These are phyloP conservation scores for Kluyveromyces wickerhamii DNA, from an alignment of 805 yeast genomes.

Conservation along the genomic window DNA sequence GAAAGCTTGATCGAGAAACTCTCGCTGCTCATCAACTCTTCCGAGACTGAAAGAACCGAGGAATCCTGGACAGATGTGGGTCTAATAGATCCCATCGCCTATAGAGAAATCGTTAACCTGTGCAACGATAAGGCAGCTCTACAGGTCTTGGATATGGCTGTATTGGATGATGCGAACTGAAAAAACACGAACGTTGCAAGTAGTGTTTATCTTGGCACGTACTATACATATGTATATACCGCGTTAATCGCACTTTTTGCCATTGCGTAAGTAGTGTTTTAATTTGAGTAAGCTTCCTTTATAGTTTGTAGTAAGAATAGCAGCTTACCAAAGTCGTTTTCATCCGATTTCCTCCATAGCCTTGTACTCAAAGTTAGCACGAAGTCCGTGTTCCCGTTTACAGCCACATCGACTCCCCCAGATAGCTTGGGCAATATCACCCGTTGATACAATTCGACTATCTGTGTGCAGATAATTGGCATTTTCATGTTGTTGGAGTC, in stretches of 20 bases:
- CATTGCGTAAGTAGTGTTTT: too few relatives aligned
- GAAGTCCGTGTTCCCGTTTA: constrained; percentile 14
- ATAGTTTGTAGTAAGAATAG: constrained; percentile 35
- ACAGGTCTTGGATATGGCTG: constrained; percentile 87
- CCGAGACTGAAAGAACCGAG: constrained; percentile 38
- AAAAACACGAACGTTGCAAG: too few relatives aligned
- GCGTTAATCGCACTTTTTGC: too few relatives aligned
- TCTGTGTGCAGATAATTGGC: constrained; percentile 41
- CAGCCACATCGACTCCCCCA: constrained; percentile 7
- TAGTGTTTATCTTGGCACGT: too few relatives aligned
- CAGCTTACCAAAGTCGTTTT: constrained; percentile 39
- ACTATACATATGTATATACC: too few relatives aligned
- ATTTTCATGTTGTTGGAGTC: constrained; percentile 39
- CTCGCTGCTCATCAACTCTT: constrained; percentile 34
- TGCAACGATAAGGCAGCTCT: constrained; percentile 54
- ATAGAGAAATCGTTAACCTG: constrained; percentile 58
- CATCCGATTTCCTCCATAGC: constrained; percentile 35
- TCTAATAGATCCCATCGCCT: constrained; percentile 79
- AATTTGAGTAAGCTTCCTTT: constrained; percentile 19
- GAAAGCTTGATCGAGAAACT: constrained; percentile 35
- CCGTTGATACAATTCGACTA: constrained; percentile 27
- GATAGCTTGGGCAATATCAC: constrained; percentile 17
- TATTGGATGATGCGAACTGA: constrained; percentile 45
- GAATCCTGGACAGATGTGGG: constrained; percentile 50
- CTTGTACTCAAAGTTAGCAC: constrained; percentile 39